phyloP scores from a whole-genome alignment of 768 basidiomycete species.

The Rhodosporidiobolus sp. region DNA sequence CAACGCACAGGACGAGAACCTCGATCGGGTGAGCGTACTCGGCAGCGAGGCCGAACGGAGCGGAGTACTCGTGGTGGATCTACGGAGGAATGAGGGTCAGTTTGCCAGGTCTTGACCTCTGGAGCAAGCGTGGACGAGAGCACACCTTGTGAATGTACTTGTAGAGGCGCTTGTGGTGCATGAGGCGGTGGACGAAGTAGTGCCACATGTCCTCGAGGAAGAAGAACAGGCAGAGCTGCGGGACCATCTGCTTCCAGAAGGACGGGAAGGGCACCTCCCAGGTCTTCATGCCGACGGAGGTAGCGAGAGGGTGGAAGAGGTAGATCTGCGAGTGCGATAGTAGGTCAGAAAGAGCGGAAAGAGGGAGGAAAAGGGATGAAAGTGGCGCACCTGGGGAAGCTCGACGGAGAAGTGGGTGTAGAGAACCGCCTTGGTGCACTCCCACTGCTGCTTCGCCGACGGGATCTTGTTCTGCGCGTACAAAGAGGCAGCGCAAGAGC shows the following conservation, averaged over 20 bases:
- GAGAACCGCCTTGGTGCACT: conserved; percentile 89
- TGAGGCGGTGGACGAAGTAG: conserved; percentile 63
- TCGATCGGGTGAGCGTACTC: conserved; percentile 98
- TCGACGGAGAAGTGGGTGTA: conserved; percentile 95
- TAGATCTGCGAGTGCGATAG: conserved; percentile 46
- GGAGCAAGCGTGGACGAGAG: no score
- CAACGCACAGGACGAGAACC: conserved; percentile 69
- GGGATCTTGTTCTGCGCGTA: conserved; percentile 61
- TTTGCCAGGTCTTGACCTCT: no score
- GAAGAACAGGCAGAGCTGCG: conserved; percentile 77
- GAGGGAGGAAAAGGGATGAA: background rate
- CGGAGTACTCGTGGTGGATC: conserved; percentile 91
- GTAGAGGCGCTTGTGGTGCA: conserved; percentile 47
- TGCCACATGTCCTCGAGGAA: conserved; percentile 92
- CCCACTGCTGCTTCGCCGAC: conserved; percentile 79
- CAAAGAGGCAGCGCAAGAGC: background rate
- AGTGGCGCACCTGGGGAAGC: conserved; percentile 58
- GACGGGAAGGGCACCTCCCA: conserved; percentile 89
- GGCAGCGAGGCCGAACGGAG: conserved; percentile 93
- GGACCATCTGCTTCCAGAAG: conserved; percentile 49
- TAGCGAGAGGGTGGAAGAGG: conserved; percentile 59
- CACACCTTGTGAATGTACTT: conserved; percentile 44
- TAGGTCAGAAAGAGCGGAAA: no score
- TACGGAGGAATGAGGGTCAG: background rate
- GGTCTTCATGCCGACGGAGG: conserved; percentile 81